Evolutionary conservation across 83 land plant species (phyloP).

Genomic region (Picea abies): DNA sequence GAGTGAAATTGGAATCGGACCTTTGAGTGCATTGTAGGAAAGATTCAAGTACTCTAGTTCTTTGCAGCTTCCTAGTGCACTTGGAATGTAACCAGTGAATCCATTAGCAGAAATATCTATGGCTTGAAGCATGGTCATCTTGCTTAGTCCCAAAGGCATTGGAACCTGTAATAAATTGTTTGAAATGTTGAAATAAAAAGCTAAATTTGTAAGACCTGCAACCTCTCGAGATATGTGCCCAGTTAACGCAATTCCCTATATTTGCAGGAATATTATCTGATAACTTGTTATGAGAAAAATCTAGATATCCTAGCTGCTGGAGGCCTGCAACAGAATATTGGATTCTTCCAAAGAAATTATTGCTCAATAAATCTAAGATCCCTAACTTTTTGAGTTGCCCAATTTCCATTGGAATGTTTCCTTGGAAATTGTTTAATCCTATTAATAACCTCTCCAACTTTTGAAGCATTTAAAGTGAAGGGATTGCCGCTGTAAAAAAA

Average conservation of each 20-base stretch:
- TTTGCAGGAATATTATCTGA: constrained; percentile 45
- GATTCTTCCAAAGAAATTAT: neutral
- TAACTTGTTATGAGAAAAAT: constrained; percentile 41
- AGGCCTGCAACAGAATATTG: constrained; percentile 35
- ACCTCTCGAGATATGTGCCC: constrained; percentile 41
- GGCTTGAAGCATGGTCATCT: constrained; percentile 41
- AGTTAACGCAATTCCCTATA: constrained; percentile 22
- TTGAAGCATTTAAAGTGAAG: too few species aligned
- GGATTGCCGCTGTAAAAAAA: too few species aligned
- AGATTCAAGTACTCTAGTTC: neutral
- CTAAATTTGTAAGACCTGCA: constrained; percentile 30
- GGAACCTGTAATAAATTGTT: constrained; percentile 41
- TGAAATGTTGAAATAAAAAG: constrained; percentile 42
- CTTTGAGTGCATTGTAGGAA: neutral
- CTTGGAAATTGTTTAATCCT: constrained; percentile 30
- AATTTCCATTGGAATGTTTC: constrained; percentile 21
- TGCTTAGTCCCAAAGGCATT: constrained; percentile 41
- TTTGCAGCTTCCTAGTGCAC: neutral
- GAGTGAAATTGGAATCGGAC: constrained; percentile 3
- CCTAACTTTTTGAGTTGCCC: too few species aligned
- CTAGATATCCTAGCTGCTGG: constrained; percentile 24
- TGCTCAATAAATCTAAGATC: too few species aligned
- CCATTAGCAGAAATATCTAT: constrained; percentile 48
- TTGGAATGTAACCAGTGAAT: too few species aligned
- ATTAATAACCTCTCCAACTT: too few species aligned